Conservation (phyloP, 768 basidiomycete genomes). For the Collybia sordida region DNA sequence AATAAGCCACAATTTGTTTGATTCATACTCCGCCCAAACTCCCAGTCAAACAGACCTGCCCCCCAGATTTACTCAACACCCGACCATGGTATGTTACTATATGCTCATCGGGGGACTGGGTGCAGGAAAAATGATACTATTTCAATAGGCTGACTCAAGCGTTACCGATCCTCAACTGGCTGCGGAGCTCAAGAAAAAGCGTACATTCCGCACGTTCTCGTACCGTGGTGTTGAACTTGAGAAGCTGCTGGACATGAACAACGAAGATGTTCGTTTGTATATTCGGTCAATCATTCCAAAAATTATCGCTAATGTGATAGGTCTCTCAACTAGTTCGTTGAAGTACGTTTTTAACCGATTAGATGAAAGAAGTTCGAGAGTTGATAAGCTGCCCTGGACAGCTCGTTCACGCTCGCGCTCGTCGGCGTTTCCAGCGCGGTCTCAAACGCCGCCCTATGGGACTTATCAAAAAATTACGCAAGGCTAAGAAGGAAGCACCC, state of each 20-base stretch:
- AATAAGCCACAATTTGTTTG: conserved; percentile 39
- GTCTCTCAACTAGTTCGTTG: conserved; percentile 58
- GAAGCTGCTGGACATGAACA: conserved; percentile 94
- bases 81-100: conserved; percentile 35
- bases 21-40: conserved; percentile 29
- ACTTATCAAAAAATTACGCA: conserved; percentile 98
- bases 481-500: conserved; percentile 99
- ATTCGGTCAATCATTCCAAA: too few species aligned
- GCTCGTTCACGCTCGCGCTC: conserved; percentile 98
- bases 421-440: conserved; percentile 98
- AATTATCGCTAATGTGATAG: background rate
- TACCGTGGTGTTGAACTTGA: conserved; percentile 99
- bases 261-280: conserved; percentile 78
- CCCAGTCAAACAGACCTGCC: conserved; percentile 18
- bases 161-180: conserved; percentile 92
- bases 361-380: background rate
- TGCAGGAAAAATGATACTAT: conserved; percentile 14
- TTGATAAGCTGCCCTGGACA: conserved; percentile 23
- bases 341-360: conserved; percentile 46
- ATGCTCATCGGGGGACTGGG: background rate
- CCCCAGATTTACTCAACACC: conserved; percentile 43
- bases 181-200: conserved; percentile 97
- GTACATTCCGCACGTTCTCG: conserved; percentile 98
- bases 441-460: conserved; percentile 98
- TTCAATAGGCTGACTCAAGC: conserved; percentile 67